phyloP scores from a whole-genome alignment of 768 basidiomycete genomes.

The Hericium erinaceus region DNA sequence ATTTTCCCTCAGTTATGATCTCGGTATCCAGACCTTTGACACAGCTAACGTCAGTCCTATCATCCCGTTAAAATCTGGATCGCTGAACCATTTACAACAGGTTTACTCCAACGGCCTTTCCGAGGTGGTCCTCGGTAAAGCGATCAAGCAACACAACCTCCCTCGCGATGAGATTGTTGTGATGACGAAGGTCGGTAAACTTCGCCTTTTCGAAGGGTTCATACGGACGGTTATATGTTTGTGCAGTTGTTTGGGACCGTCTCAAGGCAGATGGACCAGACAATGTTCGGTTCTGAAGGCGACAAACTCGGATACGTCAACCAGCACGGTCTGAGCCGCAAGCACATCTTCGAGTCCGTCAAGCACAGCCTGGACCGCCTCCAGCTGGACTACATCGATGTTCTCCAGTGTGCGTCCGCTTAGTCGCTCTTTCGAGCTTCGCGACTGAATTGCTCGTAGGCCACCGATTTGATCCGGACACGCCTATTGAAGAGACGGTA shows the following conservation, averaged over 20 bases:
- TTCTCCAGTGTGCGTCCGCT: conserved; percentile 36
- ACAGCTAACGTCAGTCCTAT: conserved; percentile 12
- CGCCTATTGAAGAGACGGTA: conserved; percentile 23
- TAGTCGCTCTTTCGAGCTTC: not conserved
- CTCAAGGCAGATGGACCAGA: not conserved
- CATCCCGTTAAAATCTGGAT: no score
- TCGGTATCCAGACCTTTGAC: conserved; percentile 22
- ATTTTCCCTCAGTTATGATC: conserved; percentile 4
- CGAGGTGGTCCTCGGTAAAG: conserved; percentile 62
- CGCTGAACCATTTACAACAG: conserved; percentile 21
- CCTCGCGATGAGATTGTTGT: conserved; percentile 73
- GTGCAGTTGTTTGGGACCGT: not conserved
- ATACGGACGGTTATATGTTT: not conserved
- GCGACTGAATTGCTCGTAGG: conserved; percentile 1
- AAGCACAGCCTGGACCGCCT: conserved; percentile 33
- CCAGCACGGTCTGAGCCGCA: conserved; percentile 25
- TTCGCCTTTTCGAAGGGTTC: not conserved
- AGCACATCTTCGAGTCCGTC: conserved; percentile 51
- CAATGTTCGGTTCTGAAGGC: not conserved
- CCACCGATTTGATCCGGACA: conserved; percentile 25
- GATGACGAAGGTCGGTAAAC: conserved; percentile 37
- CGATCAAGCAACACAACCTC: conserved; percentile 53
- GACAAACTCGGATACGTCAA: conserved; percentile 23
- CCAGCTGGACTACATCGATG: conserved; percentile 46
- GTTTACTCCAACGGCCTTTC: conserved; percentile 58